Evolutionary conservation across 208 protist species (phyloP), one percentile per base, ranked within the genome.

Genomic region (Leishmania braziliensis): DNA sequence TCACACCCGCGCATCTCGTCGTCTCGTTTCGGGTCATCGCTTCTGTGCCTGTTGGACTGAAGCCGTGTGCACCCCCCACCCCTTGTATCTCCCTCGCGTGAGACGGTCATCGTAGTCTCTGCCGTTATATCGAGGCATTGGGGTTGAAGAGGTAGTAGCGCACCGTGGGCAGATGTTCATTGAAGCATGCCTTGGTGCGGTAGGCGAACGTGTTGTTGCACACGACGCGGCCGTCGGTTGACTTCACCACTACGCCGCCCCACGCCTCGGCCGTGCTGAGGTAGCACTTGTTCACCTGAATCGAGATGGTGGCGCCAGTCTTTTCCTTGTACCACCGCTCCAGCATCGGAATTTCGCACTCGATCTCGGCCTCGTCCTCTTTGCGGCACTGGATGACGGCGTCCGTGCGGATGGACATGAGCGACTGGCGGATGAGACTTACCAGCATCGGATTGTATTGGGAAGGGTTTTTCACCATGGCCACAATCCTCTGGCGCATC

Each of bases 161-260:
- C 29, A 98, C 87, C n/a, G 91, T 92, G 36, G 95, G 95, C n/a
- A 97, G 93, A 77, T 96, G 93, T 84, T 98, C 94, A 16, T 90
- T 87, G 75, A 98, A 94, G 86, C 93, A 95, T 39, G 90, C 95
- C 77, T 91, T 89, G 73, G 94, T 90, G 76, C 95, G 90, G 88
- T 96, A 93, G 36, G 91, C 90, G 36, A 97, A 88, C 54, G 95
- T 97, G 85, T 95, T 97, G 83, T 97, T 94, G 86, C 95, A 98
- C 46, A 93, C 87, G 72, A 98, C 96, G 75, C 89, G 91, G 73
- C 93, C 93, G 79, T 97, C 90, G 6, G 84, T 83, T 5, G 94
- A 96, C 39, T 79, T 68, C 50, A 88, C 88, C 69, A 96, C 87
- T 56, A 97, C 90, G 65, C 95, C 95, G 58, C 95, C 94, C 93